Evolutionary conservation across 441 rosid genomes (phyloP).

Genomic region (Omphalea diandra): DNA sequence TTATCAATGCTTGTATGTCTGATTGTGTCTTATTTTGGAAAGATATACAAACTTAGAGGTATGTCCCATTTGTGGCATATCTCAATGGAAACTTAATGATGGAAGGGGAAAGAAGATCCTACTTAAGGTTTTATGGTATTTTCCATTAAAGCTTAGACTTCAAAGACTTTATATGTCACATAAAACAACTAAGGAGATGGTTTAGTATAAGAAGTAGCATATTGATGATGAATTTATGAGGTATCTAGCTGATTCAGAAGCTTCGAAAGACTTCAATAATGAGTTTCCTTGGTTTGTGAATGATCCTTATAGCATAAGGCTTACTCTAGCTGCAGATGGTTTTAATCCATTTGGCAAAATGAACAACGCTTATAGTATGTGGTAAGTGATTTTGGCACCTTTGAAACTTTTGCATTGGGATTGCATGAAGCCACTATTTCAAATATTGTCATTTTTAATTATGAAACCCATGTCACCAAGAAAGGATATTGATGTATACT

Average conservation of each 20-base stretch:
- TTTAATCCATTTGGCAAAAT: neutral
- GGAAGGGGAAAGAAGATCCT: neutral
- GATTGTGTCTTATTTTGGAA: too few species aligned
- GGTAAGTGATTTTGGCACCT: neutral
- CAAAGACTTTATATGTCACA: too few species aligned
- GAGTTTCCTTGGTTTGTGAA: neutral
- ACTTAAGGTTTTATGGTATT: neutral
- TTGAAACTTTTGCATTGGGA: slow-evolving; percentile 4
- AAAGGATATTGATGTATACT: slow-evolving; percentile 1
- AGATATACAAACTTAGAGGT: too few species aligned
- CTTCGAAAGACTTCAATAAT: slow-evolving; percentile 15
- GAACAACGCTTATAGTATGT: neutral
- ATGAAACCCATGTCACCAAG: neutral
- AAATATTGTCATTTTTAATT: neutral
- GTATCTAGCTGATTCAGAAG: neutral
- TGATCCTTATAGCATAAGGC: slow-evolving; percentile 9
- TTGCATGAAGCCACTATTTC: neutral
- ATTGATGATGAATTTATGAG: neutral
- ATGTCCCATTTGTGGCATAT: too few species aligned
- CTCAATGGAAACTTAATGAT: neutral
- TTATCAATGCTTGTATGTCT: too few species aligned
- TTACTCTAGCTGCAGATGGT: slow-evolving; percentile 6
- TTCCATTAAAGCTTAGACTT: neutral
- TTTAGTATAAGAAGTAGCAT: neutral
- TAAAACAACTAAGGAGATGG: neutral